Evolutionary conservation across 1,284 basidiomycete species (phyloP), one percentile per base, ranked within the genome.

Genomic region (Vanrija sp.): DNA sequence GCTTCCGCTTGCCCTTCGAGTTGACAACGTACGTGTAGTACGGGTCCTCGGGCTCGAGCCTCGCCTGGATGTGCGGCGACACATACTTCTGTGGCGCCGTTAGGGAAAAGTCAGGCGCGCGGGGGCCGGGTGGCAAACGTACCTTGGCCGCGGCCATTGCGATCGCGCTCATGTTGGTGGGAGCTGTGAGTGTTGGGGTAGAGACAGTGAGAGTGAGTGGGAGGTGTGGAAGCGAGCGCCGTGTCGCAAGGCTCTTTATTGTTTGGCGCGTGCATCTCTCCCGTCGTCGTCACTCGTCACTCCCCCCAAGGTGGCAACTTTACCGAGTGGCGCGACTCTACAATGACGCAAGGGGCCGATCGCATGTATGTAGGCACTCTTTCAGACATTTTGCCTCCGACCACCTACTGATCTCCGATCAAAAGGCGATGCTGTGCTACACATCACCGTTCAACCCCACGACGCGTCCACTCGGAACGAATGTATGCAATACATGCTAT

Each of bases 11-110:
- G 5, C 91, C 89, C 44, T 79, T 80, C 9, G 80, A 74, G 62
- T 88, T 84, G 1, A 80, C 82, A 68, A 88, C 87, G 18, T 79
- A 80, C 71, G 92, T 88, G 73, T 94, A 94, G 29, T 88, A 75
- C 0, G 90, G 90, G 71, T 94, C 91, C 18, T 77, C 74, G 0
- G 89, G 88, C 38, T 81, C 73, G 73, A 89, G 89, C 42, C 83
- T 77, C 16, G 25, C 26, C 7, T 25, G 34, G 29, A 52, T 19
- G 45, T 53, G 34, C 14, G 34, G 34, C 5, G 10, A 8, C 34
- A 12, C 34, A 8, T 12, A 54, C 39, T 60, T 60, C 58, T 60
- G 54, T 7, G 12, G 14, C 10, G 42, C 26, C 29, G 51, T 46
- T 53, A 14, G 34, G 6, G 29, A 2, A 12, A 34, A 34, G 12